phyloP scores from a whole-genome alignment of 768 basidiomycete genomes.

The Tricholomella constricta region DNA sequence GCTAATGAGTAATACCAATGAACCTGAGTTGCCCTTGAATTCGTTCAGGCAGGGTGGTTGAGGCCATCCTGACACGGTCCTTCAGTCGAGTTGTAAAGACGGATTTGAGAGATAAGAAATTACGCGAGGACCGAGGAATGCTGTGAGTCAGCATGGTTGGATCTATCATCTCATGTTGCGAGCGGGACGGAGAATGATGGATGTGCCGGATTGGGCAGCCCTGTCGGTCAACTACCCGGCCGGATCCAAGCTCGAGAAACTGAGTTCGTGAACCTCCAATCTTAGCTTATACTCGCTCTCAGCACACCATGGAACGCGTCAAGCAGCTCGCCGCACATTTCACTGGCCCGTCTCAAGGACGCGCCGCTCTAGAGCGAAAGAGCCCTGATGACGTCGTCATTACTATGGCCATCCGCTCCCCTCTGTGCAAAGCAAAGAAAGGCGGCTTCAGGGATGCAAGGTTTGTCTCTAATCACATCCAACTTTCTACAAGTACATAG shows the following conservation, averaged over 20 bases:
- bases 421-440: slow-evolving; percentile 74
- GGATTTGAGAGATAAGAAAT: too few relatives aligned
- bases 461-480: slow-evolving; percentile 32
- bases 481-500: not conserved
- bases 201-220: too few relatives aligned
- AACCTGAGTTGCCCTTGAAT: not conserved
- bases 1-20: not conserved
- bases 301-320: slow-evolving; percentile 56
- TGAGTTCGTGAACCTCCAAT: not conserved
- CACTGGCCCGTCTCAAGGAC: slow-evolving; percentile 41
- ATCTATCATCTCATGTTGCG: too few relatives aligned
- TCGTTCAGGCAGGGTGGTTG: too few relatives aligned
- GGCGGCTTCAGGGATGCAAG: slow-evolving; percentile 74
- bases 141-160: too few relatives aligned
- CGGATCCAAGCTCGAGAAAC: not conserved
- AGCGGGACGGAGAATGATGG: too few relatives aligned
- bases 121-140: too few relatives aligned
- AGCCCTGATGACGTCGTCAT: slow-evolving; percentile 79
- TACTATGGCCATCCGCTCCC: slow-evolving; percentile 78
- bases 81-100: too few relatives aligned
- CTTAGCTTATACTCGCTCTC: not conserved
- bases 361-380: slow-evolving; percentile 56
- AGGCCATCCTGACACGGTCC: too few relatives aligned
- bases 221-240: not conserved
- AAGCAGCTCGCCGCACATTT: slow-evolving; percentile 68